A percentile compares a stretch with the other conserved stretches of the same genome.
Conservation (phyloP, 257 asterid genomes). For the Pogostemon cablin region DNA sequence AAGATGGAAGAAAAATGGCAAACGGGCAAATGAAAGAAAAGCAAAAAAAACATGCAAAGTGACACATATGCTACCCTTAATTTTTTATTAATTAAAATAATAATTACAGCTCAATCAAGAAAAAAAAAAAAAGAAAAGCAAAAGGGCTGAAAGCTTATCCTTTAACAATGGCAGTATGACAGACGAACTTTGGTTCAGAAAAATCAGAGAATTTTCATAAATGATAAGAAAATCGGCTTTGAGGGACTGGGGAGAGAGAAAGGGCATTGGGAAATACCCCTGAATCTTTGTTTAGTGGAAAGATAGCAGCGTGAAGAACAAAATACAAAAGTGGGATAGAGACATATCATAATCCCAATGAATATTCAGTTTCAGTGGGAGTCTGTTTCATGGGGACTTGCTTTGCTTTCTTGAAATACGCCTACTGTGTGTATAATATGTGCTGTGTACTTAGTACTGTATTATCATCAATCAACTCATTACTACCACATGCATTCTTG, state of each 20-base stretch:
- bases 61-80: constrained; percentile 39
- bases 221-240: constrained; percentile 18
- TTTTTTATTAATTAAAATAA: constrained; percentile 19
- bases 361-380: constrained; percentile 36
- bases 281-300: constrained; percentile 29
- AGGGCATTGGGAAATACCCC: constrained; percentile 33
- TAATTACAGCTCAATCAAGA: constrained; percentile 10
- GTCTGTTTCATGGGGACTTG: constrained; percentile 18
- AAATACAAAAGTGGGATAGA: constrained; percentile 17
- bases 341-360: constrained; percentile 29
- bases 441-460: neutral
- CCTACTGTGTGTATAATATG: constrained; percentile 31
- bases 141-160: constrained; percentile 20
- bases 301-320: constrained; percentile 12
- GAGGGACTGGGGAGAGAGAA: neutral
- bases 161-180: constrained; percentile 3
- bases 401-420: neutral
- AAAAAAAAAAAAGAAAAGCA: constrained; percentile 30
- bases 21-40: constrained; percentile 26
- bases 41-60: constrained; percentile 46
- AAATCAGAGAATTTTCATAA: neutral
- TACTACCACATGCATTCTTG: neutral
- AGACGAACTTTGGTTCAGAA: constrained; percentile 29
- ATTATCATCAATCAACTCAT: neutral
- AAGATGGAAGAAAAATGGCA: constrained; percentile 34